Conservation (phyloP, 2,329 filamentous ascomycete species). For the Phialocephala subalpina region DNA sequence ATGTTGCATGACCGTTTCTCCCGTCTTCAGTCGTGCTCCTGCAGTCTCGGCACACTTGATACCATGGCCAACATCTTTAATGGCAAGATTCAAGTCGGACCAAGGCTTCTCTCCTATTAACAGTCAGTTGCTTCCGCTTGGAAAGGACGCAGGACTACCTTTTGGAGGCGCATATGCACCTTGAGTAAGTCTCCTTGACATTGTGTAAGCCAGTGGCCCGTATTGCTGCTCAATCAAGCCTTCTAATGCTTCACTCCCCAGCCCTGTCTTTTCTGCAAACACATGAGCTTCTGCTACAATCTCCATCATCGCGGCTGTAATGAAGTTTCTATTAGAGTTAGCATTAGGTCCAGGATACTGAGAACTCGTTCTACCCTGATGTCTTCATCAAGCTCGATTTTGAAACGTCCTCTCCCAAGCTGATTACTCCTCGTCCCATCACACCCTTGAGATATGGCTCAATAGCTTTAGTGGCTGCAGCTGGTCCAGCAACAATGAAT, state of each 20-base stretch:
- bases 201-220: slow-evolving; percentile 49
- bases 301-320: slow-evolving; percentile 53
- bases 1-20: slow-evolving; percentile 52
- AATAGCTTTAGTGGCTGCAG: slow-evolving; percentile 44
- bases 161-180: slow-evolving; percentile 52
- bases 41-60: slow-evolving; percentile 51
- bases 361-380: slow-evolving; percentile 37
- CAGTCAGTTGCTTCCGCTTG: slow-evolving; percentile 10
- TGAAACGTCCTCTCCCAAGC: slow-evolving; percentile 50
- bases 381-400: slow-evolving; percentile 54
- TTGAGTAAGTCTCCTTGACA: slow-evolving; percentile 52
- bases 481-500: slow-evolving; percentile 51
- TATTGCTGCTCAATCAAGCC: slow-evolving; percentile 51
- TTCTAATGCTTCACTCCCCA: slow-evolving; percentile 50
- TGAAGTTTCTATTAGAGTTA: slow-evolving; percentile 39
- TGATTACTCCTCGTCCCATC: slow-evolving; percentile 50
- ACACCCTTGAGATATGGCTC: slow-evolving; percentile 52
- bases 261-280: slow-evolving; percentile 53
- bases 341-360: neutral
- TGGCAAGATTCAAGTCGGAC: slow-evolving; percentile 57
- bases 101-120: slow-evolving; percentile 46
- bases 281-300: slow-evolving; percentile 54
- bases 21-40: slow-evolving; percentile 51
- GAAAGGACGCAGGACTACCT: slow-evolving; percentile 8
- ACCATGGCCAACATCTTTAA: slow-evolving; percentile 61